Conservation (phyloP, 1,284 basidiomycete genomes). For the Cryptococcus sp. region DNA sequence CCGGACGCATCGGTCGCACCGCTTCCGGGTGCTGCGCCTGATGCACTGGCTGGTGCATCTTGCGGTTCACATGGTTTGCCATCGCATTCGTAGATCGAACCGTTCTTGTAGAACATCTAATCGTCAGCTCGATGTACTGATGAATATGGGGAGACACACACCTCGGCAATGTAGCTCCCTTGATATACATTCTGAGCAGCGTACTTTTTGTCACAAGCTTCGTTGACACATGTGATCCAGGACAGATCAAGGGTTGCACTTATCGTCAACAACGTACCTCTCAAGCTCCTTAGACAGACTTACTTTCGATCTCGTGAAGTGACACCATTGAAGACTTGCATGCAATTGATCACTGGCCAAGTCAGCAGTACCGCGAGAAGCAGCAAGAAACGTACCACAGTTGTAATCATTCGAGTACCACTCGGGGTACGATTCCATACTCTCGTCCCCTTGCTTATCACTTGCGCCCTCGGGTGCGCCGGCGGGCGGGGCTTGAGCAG, state of each 20-base stretch:
- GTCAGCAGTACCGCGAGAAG: not conserved
- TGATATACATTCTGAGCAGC: constrained; percentile 21
- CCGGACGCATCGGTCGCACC: not conserved
- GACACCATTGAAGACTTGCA: constrained; percentile 15
- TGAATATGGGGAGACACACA: constrained; percentile 3
- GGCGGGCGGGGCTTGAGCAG: not conserved
- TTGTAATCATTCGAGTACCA: constrained; percentile 31
- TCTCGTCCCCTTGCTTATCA: not conserved
- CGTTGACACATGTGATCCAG: constrained; percentile 16
- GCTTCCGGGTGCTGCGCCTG: not conserved
- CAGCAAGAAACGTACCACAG: constrained; percentile 17
- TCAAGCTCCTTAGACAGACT: too few species aligned
- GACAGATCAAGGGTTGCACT: too few species aligned
- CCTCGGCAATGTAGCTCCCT: constrained; percentile 25
- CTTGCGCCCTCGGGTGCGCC: not conserved
- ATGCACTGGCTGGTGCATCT: not conserved
- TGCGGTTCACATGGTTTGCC: constrained; percentile 2
- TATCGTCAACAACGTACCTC: too few species aligned
- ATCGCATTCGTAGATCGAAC: constrained; percentile 24
- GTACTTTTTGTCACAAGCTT: constrained; percentile 12
- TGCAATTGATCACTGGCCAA: constrained; percentile 17
- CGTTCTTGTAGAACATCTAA: constrained; percentile 28
- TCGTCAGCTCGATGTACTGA: not conserved
- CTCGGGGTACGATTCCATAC: constrained; percentile 10
- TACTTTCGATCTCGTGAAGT: constrained; percentile 17